These are phyloP conservation scores for Entophlyctis luteolus DNA, from an alignment of 192 early-diverging fungal genomes.

Conservation along the genomic window DNA sequence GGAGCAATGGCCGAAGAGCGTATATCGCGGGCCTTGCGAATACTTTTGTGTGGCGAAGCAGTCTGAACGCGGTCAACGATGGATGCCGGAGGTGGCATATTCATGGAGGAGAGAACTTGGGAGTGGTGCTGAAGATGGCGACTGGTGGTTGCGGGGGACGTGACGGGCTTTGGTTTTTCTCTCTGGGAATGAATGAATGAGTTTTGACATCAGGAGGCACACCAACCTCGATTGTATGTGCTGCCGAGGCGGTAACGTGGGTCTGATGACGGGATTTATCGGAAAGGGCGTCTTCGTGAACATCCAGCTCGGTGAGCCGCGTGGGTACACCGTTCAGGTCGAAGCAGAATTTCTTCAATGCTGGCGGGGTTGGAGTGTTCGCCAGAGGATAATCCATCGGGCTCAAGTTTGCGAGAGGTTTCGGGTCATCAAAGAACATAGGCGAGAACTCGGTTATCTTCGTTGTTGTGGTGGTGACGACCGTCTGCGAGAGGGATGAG, in stretches of 20 bases:
- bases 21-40: no score
- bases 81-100: background rate
- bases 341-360: constrained; percentile 75
- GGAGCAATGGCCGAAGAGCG: no score
- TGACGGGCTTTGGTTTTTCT: background rate
- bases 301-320: constrained; percentile 60
- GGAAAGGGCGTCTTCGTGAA: constrained; percentile 46
- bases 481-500: constrained; percentile 38
- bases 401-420: constrained; percentile 32
- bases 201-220: background rate
- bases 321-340: constrained; percentile 72
- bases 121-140: constrained; percentile 23
- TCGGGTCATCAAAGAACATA: constrained; percentile 49
- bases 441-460: constrained; percentile 68
- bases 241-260: no score
- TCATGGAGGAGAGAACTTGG: background rate
- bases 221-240: no score
- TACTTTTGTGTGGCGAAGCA: background rate
- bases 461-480: constrained; percentile 77
- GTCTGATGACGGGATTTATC: no score
- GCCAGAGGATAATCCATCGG: constrained; percentile 70
- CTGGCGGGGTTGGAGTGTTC: constrained; percentile 67
- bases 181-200: background rate
- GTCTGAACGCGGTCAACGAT: background rate
- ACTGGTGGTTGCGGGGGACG: background rate